Percentiles rank a stretch among this genome's conserved stretches.
These are phyloP conservation scores for Pythium folliculosum DNA, from an alignment of 352 stramenopile species.

Conservation along the genomic window DNA sequence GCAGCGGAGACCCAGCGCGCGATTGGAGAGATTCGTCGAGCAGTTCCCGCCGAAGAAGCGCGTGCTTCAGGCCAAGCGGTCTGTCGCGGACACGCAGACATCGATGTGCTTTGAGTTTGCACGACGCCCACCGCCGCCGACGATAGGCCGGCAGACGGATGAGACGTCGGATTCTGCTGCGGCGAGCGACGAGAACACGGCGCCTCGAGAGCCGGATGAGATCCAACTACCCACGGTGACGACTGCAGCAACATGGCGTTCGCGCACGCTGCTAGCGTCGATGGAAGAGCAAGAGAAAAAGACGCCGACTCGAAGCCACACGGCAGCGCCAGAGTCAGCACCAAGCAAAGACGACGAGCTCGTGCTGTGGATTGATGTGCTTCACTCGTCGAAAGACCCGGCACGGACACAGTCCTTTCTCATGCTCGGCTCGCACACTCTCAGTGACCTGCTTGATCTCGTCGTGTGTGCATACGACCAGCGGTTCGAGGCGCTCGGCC, in stretches of 20 bases:
- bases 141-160: neutral
- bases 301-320: neutral
- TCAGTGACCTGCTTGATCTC: conserved; percentile 58
- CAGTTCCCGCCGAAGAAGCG: conserved; percentile 52
- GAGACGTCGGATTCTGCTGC: neutral
- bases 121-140: conserved; percentile 19
- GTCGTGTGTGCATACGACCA: conserved; percentile 72
- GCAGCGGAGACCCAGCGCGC: conserved; percentile 42
- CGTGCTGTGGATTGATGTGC: conserved; percentile 70
- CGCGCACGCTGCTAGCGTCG: conserved; percentile 27
- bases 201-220: conserved; percentile 1
- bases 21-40: conserved; percentile 50
- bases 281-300: conserved; percentile 15
- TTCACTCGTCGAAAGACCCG: conserved; percentile 70
- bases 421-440: conserved; percentile 54
- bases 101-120: conserved; percentile 70
- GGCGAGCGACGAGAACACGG: neutral
- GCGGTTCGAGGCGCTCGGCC: conserved; percentile 41
- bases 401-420: conserved; percentile 72
- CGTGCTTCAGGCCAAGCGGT: conserved; percentile 54
- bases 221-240: conserved; percentile 22
- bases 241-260: conserved; percentile 29
- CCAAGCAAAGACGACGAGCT: conserved; percentile 33
- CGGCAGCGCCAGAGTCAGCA: neutral
- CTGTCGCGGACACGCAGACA: conserved; percentile 52